Conservation (phyloP, 1,284 basidiomycete species). For the Ganoderma resinaceum region DNA sequence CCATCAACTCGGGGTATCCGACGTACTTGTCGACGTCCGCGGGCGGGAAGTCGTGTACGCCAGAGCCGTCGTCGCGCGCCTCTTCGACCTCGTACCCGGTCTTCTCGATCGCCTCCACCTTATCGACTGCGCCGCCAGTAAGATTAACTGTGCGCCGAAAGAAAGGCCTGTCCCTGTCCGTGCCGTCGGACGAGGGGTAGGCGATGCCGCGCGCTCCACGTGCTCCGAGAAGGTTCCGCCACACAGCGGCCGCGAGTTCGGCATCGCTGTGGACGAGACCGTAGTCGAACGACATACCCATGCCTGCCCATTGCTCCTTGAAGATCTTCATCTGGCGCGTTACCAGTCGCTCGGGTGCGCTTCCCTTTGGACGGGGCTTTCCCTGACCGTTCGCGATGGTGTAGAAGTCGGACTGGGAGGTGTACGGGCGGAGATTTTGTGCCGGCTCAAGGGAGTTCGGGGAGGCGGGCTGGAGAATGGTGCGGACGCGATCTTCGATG, state of each 20-base stretch:
- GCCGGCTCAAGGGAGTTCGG: conserved; percentile 24
- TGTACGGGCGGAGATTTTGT: conserved; percentile 38
- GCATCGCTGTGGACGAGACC: conserved; percentile 78
- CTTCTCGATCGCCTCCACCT: conserved; percentile 59
- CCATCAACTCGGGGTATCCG: conserved; percentile 80
- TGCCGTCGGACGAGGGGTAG: conserved; percentile 42
- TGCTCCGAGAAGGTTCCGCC: conserved; percentile 91
- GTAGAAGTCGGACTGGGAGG: conserved; percentile 58
- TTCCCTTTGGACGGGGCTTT: conserved; percentile 45
- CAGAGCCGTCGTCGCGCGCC: conserved; percentile 67
- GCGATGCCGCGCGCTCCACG: conserved; percentile 74
- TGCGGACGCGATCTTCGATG: conserved; percentile 89
- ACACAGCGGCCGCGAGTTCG: conserved; percentile 87
- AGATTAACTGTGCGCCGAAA: conserved; percentile 74
- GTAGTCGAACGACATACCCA: conserved; percentile 84
- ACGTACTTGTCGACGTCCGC: conserved; percentile 71
- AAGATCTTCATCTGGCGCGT: conserved; percentile 92
- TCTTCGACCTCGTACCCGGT: conserved; percentile 59
- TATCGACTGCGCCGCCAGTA: conserved; percentile 65
- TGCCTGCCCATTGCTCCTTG: conserved; percentile 92
- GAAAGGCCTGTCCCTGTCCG: conserved; percentile 21
- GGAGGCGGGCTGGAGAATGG: conserved; percentile 71
- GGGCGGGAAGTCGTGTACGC: conserved; percentile 75
- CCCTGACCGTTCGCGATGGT: conserved; percentile 44
- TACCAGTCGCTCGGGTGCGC: conserved; percentile 82